Evolutionary conservation across 441 rosid genomes (phyloP).

Genomic region (Raphanus hybrid): DNA sequence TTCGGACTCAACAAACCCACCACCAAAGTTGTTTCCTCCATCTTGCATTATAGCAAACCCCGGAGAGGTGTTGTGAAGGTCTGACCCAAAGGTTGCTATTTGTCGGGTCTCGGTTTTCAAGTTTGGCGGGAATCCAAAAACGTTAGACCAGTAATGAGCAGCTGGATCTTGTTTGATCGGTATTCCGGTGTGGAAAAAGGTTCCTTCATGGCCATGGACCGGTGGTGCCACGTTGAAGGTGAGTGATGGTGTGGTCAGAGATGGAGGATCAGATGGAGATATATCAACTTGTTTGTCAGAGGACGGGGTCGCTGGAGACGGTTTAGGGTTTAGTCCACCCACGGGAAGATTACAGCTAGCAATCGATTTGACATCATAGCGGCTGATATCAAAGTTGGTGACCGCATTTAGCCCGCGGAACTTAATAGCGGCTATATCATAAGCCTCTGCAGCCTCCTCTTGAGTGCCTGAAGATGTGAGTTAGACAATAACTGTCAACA

Average conservation of each 20-base stretch:
- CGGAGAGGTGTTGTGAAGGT: slow-evolving; percentile 37
- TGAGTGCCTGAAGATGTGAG: slow-evolving; percentile 65
- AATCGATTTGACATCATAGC: slow-evolving; percentile 83
- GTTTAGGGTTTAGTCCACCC: slow-evolving; percentile 58
- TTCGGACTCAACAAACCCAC: slow-evolving; percentile 45
- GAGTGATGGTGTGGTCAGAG: slow-evolving; percentile 55
- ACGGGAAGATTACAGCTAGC: slow-evolving; percentile 81
- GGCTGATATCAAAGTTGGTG: slow-evolving; percentile 90
- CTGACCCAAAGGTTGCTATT: slow-evolving; percentile 33
- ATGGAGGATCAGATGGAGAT: slow-evolving; percentile 46
- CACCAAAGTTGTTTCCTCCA: slow-evolving; percentile 43
- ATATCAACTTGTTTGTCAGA: slow-evolving; percentile 17
- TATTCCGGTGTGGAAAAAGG: slow-evolving; percentile 51
- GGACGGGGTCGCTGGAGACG: background rate
- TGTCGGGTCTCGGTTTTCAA: slow-evolving; percentile 22
- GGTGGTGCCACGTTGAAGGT: slow-evolving; percentile 55
- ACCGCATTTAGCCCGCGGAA: slow-evolving; percentile 87
- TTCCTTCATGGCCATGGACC: slow-evolving; percentile 44
- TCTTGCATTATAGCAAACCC: slow-evolving; percentile 40
- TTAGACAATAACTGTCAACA: too few relatives aligned
- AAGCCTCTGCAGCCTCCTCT: slow-evolving; percentile 97
- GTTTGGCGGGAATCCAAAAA: slow-evolving; percentile 46
- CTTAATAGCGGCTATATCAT: slow-evolving; percentile 94
- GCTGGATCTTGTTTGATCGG: slow-evolving; percentile 70
- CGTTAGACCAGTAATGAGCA: slow-evolving; percentile 67